Evolutionary conservation across 2,329 filamentous ascomycete genomes (phyloP).

Genomic region (Epichloe aotearoae): DNA sequence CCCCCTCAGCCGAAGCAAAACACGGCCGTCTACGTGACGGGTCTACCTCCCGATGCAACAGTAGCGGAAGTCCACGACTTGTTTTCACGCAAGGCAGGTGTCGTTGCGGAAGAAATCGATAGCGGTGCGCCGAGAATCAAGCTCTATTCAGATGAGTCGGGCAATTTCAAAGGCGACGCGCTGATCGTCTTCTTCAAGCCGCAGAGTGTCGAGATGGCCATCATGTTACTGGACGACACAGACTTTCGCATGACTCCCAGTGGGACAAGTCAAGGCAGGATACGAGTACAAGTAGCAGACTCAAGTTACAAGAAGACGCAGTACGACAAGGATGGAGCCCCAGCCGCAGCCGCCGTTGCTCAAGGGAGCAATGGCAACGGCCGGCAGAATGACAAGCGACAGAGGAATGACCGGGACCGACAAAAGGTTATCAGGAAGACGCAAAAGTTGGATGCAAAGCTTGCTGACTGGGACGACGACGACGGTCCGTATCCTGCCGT

Average conservation of each 20-base stretch:
- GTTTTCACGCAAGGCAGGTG: conserved; percentile 74
- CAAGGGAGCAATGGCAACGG: conserved; percentile 11
- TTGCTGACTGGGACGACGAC: conserved; percentile 93
- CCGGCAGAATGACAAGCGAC: conserved; percentile 26
- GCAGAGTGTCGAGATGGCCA: conserved; percentile 78
- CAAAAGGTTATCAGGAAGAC: conserved; percentile 85
- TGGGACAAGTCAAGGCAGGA: conserved; percentile 46
- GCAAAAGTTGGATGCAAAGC: conserved; percentile 79
- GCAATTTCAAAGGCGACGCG: conserved; percentile 85
- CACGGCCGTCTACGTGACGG: conserved; percentile 85
- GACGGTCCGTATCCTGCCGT: conserved; percentile 50
- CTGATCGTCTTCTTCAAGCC: conserved; percentile 91
- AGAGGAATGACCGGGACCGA: conserved; percentile 54
- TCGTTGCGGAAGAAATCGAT: conserved; percentile 91
- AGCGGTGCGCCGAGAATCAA: conserved; percentile 81
- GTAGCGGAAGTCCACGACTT: conserved; percentile 68
- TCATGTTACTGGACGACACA: conserved; percentile 67
- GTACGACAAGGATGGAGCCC: conserved; percentile 35
- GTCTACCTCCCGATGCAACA: conserved; percentile 67
- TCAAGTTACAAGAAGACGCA: conserved; percentile 82
- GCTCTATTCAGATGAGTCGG: conserved; percentile 71
- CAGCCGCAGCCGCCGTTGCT: not conserved
- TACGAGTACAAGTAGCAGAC: conserved; percentile 75
- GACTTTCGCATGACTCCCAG: conserved; percentile 55
- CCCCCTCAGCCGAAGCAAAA: conserved; percentile 51